Base-by-base conservation (phyloP, 352 stramenopile genomes). In the Albugo laibachii region DNA sequence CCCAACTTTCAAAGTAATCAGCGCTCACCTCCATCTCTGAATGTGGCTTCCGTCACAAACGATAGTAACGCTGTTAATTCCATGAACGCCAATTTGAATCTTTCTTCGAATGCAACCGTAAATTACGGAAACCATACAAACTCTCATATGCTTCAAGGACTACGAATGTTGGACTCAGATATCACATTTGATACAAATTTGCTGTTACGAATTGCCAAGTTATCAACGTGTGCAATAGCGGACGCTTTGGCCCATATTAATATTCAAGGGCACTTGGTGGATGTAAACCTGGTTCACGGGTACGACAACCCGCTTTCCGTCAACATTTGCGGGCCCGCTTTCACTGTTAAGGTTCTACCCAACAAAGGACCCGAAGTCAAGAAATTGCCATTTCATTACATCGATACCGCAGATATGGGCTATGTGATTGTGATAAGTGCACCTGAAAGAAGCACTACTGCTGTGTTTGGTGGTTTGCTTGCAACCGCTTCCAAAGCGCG, bases 1-100 rank as follows among this genome's bases (percentile, higher is more conserved):
- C 75, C 75, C 0, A 63, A 62, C 15, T 85, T 88, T 61, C 66
- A 84, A 62, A 82, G 69, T 60, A 88, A 88, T 59, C 75, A 88
- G 65, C 71, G 71, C 36, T 51, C 58, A 44, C 38, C 38, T 19
- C 38, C 38, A 24, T 19, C 38, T 8, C 16, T 19, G 16, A 43
- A 43, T 8, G 38, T 43, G 16, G 3, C 38, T 19, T 3, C 3
- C 8, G 38, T 8, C 16, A 8, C 38, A 19, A 24, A 19, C 38
- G 38, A 19, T 24, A 24, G 16, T 24, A 8, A 8, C 38, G 38
- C 38, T 24, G 24, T 8, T 31, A 31, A 3, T 31, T 31, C 24
- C 24, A 31, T 31, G 24, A 31, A 8, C 8, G 8, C 24, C 24
- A 31, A 31, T 31, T 31, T 31, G 8, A 31, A 31, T 31, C 24